Base-by-base conservation (phyloP, 2,329 filamentous ascomycete species). In the Phialophora chinensis region DNA sequence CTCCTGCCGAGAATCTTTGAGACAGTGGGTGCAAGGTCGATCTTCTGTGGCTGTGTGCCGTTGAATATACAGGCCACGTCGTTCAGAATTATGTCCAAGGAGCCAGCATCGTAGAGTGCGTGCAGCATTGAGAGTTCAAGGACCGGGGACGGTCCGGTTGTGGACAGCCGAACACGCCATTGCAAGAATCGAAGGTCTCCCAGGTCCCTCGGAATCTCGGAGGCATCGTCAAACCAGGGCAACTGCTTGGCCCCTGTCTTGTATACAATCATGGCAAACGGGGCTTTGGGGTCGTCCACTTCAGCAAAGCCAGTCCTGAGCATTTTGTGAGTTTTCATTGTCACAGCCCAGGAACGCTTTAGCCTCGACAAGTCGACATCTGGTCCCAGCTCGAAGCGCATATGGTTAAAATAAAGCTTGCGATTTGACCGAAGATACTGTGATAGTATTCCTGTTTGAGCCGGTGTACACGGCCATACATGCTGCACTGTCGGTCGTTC, bases 61-160 rank as follows among this genome's bases (percentile, higher is more conserved):
- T 73, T 66, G 38, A 85, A 81, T 11, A 76, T 73, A 42, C 71
- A 73, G 1, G 77, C 73, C 12, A 96, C 80, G 71, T 90, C 86
- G 0, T 80, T 74, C 1, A 97, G 77, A 0, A 97, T 83, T 0
- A 82, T 74, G 3, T 86, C 81, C 11, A 97, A 79, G 8, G 92
- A 93, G 49, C 87, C 83, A 0, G 92, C 93, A 79, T 97, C 93
- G 71, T 96, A 97, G 0, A 97, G 80, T 0, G 91, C 91, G 78
- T 97, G 93, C 69, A 96, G 90, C 2, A 92, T 82, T 10, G 82
- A 85, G 23, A 89, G 73, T 53, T 84, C 78, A 49, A 87, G 74
- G 4, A 74, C 65, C 3, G 67, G 74, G 5, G 62, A 66, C 2
- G 63, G 66, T 11, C 72, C 65, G 1, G 66, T 53, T 2, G 80